Evolutionary conservation across 2,329 filamentous ascomycete genomes (phyloP), one percentile per base, ranked within the genome.

Genomic region (Neofusicoccum parvum): DNA sequence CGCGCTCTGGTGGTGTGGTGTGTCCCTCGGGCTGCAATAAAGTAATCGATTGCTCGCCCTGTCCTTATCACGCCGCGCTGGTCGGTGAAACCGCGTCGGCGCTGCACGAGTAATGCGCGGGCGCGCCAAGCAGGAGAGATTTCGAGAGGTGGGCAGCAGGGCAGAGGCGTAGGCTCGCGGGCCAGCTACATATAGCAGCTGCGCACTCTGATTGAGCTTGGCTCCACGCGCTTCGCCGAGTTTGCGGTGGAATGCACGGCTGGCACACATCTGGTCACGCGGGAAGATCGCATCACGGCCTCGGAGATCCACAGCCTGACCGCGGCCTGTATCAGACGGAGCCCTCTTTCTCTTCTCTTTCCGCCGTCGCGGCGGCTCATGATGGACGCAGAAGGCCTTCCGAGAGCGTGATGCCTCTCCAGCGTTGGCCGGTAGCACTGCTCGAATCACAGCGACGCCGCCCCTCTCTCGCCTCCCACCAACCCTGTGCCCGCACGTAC

Each of bases 181-280:
- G 50, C 34, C 14, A 14, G 41, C 20, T 59, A 34, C 54, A 27
- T 37, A 60, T 48, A 37, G 41, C 56, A 12, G 39, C 34, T 36
- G 56, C 23, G 11, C 17, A 9, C 27, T 48, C 56, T 23, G 56
- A 17, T n/a, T 20, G 27, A 60, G 56, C 56, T n/a, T 36, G 12
- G 56, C 56, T 17, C 17, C 41, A 23, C 43, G 56, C 43, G 32
- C 43, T 48, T 48, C 56, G 56, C 56, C 54, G 41, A 34, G 39
- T 59, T 45, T 27, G 54, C 39, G 43, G 56, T 46, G 43, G 56
- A 46, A 49, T 60, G 56, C 56, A 34, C 56, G 56, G 32, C 56
- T 45, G 56, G 56, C 56, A 60, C 56, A 60, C 36, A 43, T 60
- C 56, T 48, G 62, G 56, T 64, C 62, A 64, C 62, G 62, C 62